phyloP scores from a whole-genome alignment of 768 basidiomycete species.

The Hygrocybe coccinea region DNA sequence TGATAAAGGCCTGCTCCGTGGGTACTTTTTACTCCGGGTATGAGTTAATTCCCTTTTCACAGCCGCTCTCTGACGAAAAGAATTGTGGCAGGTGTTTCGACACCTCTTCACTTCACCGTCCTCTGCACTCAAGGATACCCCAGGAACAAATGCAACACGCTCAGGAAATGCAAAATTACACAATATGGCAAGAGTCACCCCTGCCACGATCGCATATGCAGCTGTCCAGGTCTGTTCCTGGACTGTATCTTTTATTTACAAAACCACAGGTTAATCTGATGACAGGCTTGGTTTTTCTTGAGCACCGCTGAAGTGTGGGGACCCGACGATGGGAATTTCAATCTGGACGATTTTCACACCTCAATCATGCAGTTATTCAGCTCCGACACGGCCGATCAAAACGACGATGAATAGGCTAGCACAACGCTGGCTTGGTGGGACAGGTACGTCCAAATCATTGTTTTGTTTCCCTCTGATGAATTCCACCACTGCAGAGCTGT shows the following conservation, averaged over 20 bases:
- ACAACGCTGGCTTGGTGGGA: conserved; percentile 8
- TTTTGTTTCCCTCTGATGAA: too few relatives aligned
- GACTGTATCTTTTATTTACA: neutral
- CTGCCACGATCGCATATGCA: conserved; percentile 28
- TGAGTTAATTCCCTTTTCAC: neutral
- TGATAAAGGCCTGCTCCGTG: conserved; percentile 4
- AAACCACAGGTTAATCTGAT: neutral
- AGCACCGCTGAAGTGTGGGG: conserved; percentile 14
- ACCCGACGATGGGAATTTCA: conserved; percentile 15
- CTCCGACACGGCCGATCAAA: neutral
- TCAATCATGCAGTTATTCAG: conserved; percentile 21
- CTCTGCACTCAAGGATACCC: neutral
- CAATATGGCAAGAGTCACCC: conserved; percentile 17
- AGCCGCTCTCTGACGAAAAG: neutral
- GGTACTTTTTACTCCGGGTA: conserved; percentile 3
- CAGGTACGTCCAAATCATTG: neutral
- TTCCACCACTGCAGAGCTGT: too few relatives aligned
- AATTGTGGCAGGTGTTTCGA: neutral
- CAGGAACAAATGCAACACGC: conserved; percentile 1
- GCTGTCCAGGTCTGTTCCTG: conserved; percentile 24
- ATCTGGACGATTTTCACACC: conserved; percentile 15
- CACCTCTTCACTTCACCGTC: conserved; percentile 10
- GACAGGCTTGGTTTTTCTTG: conserved; percentile 21
- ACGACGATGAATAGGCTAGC: neutral
- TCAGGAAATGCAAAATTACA: conserved; percentile 7